phyloP scores from a whole-genome alignment of 352 stramenopile genomes.

The Blastocystis sp. region DNA sequence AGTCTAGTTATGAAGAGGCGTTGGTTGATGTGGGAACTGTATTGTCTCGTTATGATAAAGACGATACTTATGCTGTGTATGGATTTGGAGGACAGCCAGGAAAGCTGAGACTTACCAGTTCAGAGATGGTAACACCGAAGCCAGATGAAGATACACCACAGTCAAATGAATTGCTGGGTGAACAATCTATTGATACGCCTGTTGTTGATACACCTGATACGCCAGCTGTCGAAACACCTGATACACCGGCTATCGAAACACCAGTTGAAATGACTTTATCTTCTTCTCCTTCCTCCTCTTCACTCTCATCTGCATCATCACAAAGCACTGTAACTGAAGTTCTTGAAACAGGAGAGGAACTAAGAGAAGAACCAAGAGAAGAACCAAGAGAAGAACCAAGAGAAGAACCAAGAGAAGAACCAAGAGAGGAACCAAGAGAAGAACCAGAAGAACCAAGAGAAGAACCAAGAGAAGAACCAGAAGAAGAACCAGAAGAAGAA shows the following conservation, averaged over 20 bases:
- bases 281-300: background rate
- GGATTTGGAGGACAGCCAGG: constrained; percentile 2
- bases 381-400: background rate
- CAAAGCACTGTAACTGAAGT: too few relatives aligned
- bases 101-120: background rate
- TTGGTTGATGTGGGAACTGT: constrained; percentile 38
- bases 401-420: background rate
- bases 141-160: background rate
- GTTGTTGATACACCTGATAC: background rate
- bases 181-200: too few relatives aligned
- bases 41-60: constrained; percentile 21
- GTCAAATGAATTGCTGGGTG: too few relatives aligned
- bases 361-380: background rate
- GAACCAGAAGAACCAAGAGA: background rate
- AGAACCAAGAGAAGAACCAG: background rate
- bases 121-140: background rate
- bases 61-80: constrained; percentile 31
- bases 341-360: too few relatives aligned
- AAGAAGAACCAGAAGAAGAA: too few relatives aligned
- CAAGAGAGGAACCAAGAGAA: background rate
- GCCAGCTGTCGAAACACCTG: background rate
- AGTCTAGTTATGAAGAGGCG: constrained; percentile 35
- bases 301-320: too few relatives aligned
- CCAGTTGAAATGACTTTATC: background rate
- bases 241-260: background rate